Evolutionary conservation across 345 rosid species (phyloP).

Genomic region (Hypericum perforatum): DNA sequence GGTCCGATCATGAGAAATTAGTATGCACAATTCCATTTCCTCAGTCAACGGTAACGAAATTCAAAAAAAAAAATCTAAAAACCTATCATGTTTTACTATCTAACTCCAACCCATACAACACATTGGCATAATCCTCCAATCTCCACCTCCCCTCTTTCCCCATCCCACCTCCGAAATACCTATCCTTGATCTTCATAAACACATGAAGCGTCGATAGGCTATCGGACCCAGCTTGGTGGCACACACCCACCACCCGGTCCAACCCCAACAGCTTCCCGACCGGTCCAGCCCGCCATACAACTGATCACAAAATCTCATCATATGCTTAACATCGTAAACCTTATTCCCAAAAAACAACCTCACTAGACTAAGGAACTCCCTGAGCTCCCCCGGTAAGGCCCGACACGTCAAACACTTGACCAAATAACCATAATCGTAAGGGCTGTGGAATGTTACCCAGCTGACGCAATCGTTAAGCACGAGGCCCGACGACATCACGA

Average conservation of each 20-base stretch:
- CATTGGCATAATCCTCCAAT: slow-evolving; percentile 2
- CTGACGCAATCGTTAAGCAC: slow-evolving; percentile 21
- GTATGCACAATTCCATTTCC: too few species aligned
- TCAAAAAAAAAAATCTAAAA: too few species aligned
- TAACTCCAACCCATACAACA: slow-evolving; percentile 3
- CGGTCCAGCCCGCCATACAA: slow-evolving; percentile 26
- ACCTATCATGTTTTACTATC: too few species aligned
- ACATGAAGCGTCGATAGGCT: slow-evolving; percentile 37
- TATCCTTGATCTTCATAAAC: slow-evolving; percentile 28
- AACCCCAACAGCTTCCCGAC: slow-evolving; percentile 14
- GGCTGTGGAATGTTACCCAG: slow-evolving; percentile 32
- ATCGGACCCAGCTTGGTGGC: slow-evolving; percentile 44
- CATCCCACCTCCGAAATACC: slow-evolving; percentile 11
- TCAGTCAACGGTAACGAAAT: too few species aligned
- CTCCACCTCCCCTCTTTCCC: background rate
- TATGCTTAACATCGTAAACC: slow-evolving; percentile 22
- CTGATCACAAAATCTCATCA: slow-evolving; percentile 18
- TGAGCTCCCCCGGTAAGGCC: slow-evolving; percentile 10
- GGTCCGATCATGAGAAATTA: background rate
- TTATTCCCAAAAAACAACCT: slow-evolving; percentile 20
- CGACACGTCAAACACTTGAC: slow-evolving; percentile 21
- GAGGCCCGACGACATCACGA: slow-evolving; percentile 29
- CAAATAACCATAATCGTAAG: slow-evolving; percentile 25
- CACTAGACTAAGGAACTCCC: slow-evolving; percentile 13
- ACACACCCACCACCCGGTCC: slow-evolving; percentile 24